A percentile compares a stretch with the other conserved stretches of the same genome.
Evolutionary conservation across 2,329 filamentous ascomycete species (phyloP).

Genomic region (Fusarium sp.): DNA sequence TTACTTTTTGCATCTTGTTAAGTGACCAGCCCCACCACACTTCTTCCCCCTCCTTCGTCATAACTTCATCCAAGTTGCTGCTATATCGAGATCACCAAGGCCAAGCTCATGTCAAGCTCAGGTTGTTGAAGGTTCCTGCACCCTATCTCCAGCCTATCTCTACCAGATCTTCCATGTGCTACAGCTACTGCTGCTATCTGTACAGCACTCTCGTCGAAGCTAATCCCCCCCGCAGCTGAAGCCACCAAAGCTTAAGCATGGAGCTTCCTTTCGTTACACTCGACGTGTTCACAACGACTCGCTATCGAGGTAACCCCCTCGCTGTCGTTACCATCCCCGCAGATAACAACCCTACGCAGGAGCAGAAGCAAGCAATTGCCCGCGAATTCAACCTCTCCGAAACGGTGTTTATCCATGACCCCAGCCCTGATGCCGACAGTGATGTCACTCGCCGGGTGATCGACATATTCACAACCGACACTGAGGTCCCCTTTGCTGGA

Average conservation of each 20-base stretch:
- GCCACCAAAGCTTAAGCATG: constrained; percentile 49
- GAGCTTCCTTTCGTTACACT: constrained; percentile 65
- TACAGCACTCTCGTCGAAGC: neutral
- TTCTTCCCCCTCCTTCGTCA: constrained; percentile 26
- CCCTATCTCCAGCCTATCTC: neutral
- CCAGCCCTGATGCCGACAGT: constrained; percentile 47
- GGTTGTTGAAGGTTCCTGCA: neutral
- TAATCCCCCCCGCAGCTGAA: constrained; percentile 2
- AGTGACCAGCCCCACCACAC: constrained; percentile 33
- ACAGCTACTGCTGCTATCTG: neutral
- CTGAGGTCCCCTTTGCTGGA: constrained; percentile 71
- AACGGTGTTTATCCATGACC: constrained; percentile 71
- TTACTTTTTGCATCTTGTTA: constrained; percentile 13
- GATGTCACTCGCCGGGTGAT: constrained; percentile 56
- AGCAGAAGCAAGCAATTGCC: constrained; percentile 69
- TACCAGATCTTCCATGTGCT: constrained; percentile 5
- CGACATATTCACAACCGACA: constrained; percentile 68
- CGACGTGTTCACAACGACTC: constrained; percentile 68
- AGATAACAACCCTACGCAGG: constrained; percentile 56
- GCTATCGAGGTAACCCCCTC: constrained; percentile 69
- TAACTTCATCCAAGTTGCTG: constrained; percentile 2
- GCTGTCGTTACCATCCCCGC: constrained; percentile 68
- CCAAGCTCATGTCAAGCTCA: constrained; percentile 13
- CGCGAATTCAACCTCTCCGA: constrained; percentile 74
- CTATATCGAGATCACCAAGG: constrained; percentile 29